Base-by-base conservation (phyloP, 129 eudicot genomes). In the Calendula officinalis region DNA sequence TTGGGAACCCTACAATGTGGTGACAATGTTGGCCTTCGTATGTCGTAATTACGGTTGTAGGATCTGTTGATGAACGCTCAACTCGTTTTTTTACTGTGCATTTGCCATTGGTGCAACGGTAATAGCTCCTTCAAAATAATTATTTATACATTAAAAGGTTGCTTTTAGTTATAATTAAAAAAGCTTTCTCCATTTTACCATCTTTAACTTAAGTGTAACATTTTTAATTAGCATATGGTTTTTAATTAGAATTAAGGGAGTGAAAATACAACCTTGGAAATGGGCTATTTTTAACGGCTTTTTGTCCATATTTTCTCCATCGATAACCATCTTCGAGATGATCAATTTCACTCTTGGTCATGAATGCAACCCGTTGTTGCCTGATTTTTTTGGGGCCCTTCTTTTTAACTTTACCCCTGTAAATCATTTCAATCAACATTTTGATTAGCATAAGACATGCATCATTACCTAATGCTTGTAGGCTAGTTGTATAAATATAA, bases 321-420 rank as follows among this genome's bases (percentile, higher is more conserved):
- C 98, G 15, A 62, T 88, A 91, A 52, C 98, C 98, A 79, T 91
- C 98, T 85, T 91, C 98, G 56, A 91, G 96, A 71, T 91, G 85
- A 83, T 88, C 96, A 13, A 91, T 74, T 67, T 91, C 98, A 44
- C 89, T 91, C 78, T 85, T 91, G 3, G 98, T 91, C 81, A 88
- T 62, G 68, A 91, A 91, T 33, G 98, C 96, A 81, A 76, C 72
- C 0, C 98, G 88, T 10, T 85, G 91, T 60, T 85, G 95, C 47
- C 89, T 75, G 47, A 80, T 68, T 41, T 86, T 68, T 83, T 86
- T 91, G 22, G 73, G 71, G 47, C 75, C 92, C 74, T 86, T 89
- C 78, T 68, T 83, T 60, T 79, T 83, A 16, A 60, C 70, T 73
- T 81, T 91, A 49, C 71, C 75, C 78, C 98, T 91, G 89, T 44